A percentile compares a stretch with the other conserved stretches of the same genome.
phyloP scores from a whole-genome alignment of 1,284 basidiomycete genomes.

The Coriolopsis trogii region DNA sequence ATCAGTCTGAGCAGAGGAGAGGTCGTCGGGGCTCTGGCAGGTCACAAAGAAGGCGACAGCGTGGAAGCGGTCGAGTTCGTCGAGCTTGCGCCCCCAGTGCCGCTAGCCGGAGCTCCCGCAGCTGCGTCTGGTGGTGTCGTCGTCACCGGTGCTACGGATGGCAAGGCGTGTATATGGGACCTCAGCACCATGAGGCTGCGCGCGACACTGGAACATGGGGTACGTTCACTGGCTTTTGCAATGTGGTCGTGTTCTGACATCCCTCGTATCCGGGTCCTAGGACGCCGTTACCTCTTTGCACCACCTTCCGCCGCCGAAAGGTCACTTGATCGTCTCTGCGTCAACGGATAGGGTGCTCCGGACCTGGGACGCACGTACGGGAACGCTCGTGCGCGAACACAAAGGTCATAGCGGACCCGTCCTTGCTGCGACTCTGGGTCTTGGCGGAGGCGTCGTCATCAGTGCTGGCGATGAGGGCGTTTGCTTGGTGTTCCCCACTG shows the following conservation, averaged over 20 bases:
- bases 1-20: constrained; percentile 88
- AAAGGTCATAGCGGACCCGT: constrained; percentile 86
- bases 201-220: constrained; percentile 79
- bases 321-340: constrained; percentile 78
- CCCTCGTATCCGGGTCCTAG: constrained; percentile 42
- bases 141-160: constrained; percentile 92
- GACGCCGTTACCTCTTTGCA: constrained; percentile 87
- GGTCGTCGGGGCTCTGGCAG: constrained; percentile 78
- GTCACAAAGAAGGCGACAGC: constrained; percentile 88
- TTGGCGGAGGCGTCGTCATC: constrained; percentile 68
- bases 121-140: constrained; percentile 64
- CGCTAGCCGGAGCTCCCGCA: constrained; percentile 19
- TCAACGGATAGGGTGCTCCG: constrained; percentile 86
- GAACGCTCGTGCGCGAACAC: constrained; percentile 77
- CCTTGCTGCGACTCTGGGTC: constrained; percentile 75
- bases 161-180: constrained; percentile 95
- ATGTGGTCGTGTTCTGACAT: constrained; percentile 1
- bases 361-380: constrained; percentile 94
- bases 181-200: constrained; percentile 82
- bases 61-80: constrained; percentile 90
- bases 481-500: constrained; percentile 79
- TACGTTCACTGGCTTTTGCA: constrained; percentile 41
- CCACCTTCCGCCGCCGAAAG: constrained; percentile 71
- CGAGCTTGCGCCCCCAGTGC: constrained; percentile 63
- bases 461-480: constrained; percentile 88